A percentile compares a stretch with the other conserved stretches of the same genome.
phyloP scores from a whole-genome alignment of 2,329 filamentous ascomycete genomes.

The Lachnellula willkommii region DNA sequence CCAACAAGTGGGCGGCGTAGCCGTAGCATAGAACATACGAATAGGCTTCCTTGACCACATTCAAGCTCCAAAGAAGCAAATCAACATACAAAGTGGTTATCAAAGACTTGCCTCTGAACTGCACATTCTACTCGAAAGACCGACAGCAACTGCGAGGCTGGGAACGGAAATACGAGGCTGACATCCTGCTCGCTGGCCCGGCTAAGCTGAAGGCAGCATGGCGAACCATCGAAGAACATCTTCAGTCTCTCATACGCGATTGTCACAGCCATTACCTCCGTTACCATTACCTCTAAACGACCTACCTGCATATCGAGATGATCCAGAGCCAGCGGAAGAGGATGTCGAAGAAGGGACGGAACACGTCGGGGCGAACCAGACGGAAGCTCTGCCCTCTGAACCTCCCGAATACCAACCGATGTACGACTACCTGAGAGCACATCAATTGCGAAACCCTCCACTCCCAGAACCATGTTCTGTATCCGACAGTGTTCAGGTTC shows the following conservation, averaged over 20 bases:
- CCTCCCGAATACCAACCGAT: constrained; percentile 28
- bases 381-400: not conserved
- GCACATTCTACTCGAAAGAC: too few species aligned
- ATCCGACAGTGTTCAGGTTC: not conserved
- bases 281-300: constrained; percentile 14
- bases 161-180: constrained; percentile 3
- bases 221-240: constrained; percentile 13
- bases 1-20: constrained; percentile 4
- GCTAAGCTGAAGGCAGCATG: constrained; percentile 11
- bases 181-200: not conserved
- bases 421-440: constrained; percentile 28
- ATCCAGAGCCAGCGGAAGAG: constrained; percentile 15
- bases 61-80: not conserved
- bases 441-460: constrained; percentile 5
- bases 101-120: too few species aligned
- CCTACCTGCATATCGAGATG: constrained; percentile 22
- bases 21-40: not conserved
- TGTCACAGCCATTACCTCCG: constrained; percentile 23
- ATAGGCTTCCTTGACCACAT: constrained; percentile 7
- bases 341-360: constrained; percentile 1
- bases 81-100: too few species aligned
- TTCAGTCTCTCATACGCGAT: constrained; percentile 19
- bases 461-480: not conserved
- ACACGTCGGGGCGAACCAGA: not conserved
- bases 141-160: constrained; percentile 3